These are phyloP conservation scores for Fusarium subglutinans DNA, from an alignment of 2,329 filamentous ascomycete species.

Conservation along the genomic window DNA sequence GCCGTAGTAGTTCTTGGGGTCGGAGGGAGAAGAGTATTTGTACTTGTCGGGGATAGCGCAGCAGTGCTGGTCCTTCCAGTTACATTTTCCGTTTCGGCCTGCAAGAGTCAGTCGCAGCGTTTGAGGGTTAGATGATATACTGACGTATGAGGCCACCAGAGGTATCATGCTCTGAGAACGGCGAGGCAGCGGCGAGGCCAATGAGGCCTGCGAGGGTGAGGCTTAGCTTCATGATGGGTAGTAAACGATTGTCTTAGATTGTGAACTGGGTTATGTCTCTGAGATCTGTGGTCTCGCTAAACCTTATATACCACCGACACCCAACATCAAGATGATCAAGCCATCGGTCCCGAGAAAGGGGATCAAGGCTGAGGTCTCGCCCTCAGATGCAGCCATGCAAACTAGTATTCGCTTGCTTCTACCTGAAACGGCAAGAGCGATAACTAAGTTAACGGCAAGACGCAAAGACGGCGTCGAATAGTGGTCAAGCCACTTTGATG, in stretches of 20 bases:
- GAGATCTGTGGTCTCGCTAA: not conserved
- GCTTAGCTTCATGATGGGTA: constrained; percentile 15
- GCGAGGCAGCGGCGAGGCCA: constrained; percentile 19
- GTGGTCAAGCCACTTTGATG: not conserved
- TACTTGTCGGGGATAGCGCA: constrained; percentile 9
- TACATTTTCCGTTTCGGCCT: constrained; percentile 24
- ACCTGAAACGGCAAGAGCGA: constrained; percentile 9
- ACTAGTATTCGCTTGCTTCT: not conserved
- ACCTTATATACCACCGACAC: not conserved
- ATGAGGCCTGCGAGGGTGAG: not conserved
- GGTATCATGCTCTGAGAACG: constrained; percentile 12
- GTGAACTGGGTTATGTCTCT: accelerated
- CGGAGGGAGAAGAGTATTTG: not conserved
- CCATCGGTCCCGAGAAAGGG: not conserved
- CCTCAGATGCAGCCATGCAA: not conserved
- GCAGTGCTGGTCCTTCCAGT: constrained; percentile 28
- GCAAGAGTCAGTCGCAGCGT: not conserved
- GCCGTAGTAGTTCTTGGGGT: not conserved
- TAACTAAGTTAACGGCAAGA: not conserved
- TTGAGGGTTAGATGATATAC: not conserved
- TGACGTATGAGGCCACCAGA: constrained; percentile 6
- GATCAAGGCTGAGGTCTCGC: not conserved
- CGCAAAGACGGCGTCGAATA: constrained; percentile 1
- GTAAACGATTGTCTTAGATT: not conserved
- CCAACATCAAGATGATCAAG: not conserved